Evolutionary conservation across 495 filamentous ascomycete genomes (phyloP), one percentile per base, ranked within the genome.

Genomic region (Chaetomium fimeti): DNA sequence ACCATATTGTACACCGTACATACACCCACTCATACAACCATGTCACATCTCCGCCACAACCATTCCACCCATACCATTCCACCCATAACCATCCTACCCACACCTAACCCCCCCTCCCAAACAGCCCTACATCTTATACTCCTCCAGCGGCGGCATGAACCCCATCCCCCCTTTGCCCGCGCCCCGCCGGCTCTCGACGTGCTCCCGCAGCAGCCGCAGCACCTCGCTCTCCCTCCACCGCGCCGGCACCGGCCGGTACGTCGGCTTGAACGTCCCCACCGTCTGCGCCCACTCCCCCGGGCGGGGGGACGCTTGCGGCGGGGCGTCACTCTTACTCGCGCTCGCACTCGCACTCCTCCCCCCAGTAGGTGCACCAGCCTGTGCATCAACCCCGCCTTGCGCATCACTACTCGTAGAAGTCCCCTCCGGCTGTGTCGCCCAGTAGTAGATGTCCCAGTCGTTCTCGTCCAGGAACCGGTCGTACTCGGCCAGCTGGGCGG

Each of bases 401-500:
- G 64, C 1, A 60, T 45, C 43, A 68, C 69, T 57, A 65, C 62
- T 0, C 20, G 72, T 29, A 20, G 72, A 83, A 0, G 79, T 72
- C 1, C 85, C 79, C 7, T 90, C 15, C 5, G 61, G 52, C 74
- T 98, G 95, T n/a, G 95, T 98, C 0, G 92, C 91, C 94, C 94
- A 98, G 83, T 98, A 98, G 81, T 98, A 98, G 64, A 98, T 98
- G 74, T 98, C 94, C 94, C 94, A 98, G 77, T 98, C 94, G 74
- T 98, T 98, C 76, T 98, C 94, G 79, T 98, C 94, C 53, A 98
- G 86, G 83, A 98, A 97, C 18, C 83, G 79, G 75, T 98, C 95
- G 79, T 93, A 98, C 75, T 95, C 86, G 64, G 83, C 73, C 61
- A 98, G 84, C 70, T 93, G 91, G 55, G 80, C 77, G 5, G 78